These are phyloP conservation scores for Bryum argenteum DNA, from an alignment of 225 moss, liverwort and hornwort genomes.

Conservation along the genomic window DNA sequence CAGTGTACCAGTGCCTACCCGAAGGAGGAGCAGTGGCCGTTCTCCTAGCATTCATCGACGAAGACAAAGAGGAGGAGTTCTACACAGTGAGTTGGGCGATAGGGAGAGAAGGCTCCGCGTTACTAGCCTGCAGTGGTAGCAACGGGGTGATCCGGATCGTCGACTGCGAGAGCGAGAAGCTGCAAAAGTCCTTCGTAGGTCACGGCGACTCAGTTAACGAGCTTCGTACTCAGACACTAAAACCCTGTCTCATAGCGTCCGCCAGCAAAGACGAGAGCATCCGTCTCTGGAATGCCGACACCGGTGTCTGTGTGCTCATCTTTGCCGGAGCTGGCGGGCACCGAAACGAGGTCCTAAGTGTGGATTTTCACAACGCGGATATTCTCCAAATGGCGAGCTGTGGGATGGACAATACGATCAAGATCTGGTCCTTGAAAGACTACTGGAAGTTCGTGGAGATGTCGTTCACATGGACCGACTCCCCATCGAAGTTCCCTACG, in stretches of 20 bases:
- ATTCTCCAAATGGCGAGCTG: conserved; percentile 87
- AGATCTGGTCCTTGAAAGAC: conserved; percentile 97
- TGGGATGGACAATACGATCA: conserved; percentile 99
- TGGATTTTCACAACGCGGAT: conserved; percentile 91
- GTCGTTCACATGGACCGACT: conserved; percentile 88
- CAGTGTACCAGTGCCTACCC: conserved; percentile 89
- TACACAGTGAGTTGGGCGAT: conserved; percentile 94
- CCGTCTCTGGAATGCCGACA: conserved; percentile 88
- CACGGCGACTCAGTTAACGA: conserved; percentile 99
- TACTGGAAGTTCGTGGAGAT: conserved; percentile 95
- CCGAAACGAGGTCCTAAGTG: conserved; percentile 94
- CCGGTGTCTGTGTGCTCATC: conserved; percentile 90
- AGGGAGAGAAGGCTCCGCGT: conserved; percentile 61
- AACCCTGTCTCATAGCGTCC: conserved; percentile 89
- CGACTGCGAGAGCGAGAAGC: conserved; percentile 73
- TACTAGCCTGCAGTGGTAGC: conserved; percentile 91
- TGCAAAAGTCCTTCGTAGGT: conserved; percentile 86
- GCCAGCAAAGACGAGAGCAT: conserved; percentile 99
- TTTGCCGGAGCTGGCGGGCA: conserved; percentile 98
- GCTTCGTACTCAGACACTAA: conserved; percentile 84
- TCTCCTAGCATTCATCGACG: conserved; percentile 75
- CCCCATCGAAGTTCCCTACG: conserved; percentile 89
- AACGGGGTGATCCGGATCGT: conserved; percentile 92
- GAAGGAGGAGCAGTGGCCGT: conserved; percentile 87
- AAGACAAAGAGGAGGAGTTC: conserved; percentile 98